A percentile compares a stretch with the other conserved stretches of the same genome.
These are phyloP conservation scores for Rhododendron molle DNA, from an alignment of 148 eudicot species.

Conservation along the genomic window DNA sequence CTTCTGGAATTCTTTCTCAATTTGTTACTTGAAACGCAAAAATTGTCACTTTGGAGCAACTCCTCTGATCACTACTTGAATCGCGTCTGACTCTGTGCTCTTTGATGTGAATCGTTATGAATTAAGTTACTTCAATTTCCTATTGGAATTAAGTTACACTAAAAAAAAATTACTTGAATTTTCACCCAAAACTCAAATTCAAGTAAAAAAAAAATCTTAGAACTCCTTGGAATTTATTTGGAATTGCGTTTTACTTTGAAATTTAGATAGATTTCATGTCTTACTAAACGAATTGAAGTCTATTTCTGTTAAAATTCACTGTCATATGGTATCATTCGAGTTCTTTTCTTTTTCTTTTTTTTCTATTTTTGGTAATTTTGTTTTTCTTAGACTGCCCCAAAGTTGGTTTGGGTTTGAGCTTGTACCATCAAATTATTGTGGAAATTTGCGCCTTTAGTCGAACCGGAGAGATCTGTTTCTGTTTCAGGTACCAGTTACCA, in stretches of 20 bases:
- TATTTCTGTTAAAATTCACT: neutral
- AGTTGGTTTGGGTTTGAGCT: neutral
- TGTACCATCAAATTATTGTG: neutral
- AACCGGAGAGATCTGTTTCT: neutral
- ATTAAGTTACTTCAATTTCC: too few relatives aligned
- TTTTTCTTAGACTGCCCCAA: too few relatives aligned
- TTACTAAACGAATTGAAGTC: neutral
- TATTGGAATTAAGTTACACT: too few relatives aligned
- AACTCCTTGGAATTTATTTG: neutral
- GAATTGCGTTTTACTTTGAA: neutral
- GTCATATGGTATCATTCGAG: too few relatives aligned
- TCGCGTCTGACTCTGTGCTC: too few relatives aligned
- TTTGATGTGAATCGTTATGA: too few relatives aligned
- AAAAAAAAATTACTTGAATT: neutral
- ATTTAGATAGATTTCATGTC: neutral
- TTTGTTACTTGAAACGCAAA: neutral
- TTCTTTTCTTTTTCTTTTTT: too few relatives aligned
- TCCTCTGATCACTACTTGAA: neutral
- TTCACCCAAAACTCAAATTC: neutral
- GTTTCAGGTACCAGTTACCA: slow-evolving; percentile 61
- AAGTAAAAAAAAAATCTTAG: neutral
- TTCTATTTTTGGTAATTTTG: too few relatives aligned
- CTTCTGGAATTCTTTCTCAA: neutral
- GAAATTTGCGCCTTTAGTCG: neutral
- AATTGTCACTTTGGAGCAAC: neutral